phyloP scores from a whole-genome alignment of 352 stramenopile genomes.

The Pythium rhizo-oryzae region DNA sequence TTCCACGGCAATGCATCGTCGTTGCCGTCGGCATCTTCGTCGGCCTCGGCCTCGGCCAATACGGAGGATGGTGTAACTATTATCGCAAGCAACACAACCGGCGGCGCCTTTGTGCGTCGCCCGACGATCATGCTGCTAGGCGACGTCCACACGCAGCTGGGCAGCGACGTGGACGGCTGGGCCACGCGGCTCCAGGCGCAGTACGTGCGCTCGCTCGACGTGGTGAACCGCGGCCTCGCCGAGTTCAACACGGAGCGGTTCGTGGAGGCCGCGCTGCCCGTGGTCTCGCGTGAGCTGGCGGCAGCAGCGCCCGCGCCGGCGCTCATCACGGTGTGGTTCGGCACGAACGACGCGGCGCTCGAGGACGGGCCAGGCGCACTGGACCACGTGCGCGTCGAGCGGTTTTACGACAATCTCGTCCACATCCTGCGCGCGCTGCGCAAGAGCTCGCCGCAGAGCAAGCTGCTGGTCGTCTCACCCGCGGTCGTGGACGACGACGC shows the following conservation, averaged over 20 bases:
- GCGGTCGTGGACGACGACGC: constrained; percentile 8
- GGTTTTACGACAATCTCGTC: constrained; percentile 46
- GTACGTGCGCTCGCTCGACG: constrained; percentile 49
- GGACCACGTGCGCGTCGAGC: constrained; percentile 45
- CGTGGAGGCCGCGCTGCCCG: too few species aligned
- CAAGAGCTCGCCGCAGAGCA: not conserved
- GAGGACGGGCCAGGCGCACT: constrained; percentile 29
- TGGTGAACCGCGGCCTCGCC: constrained; percentile 48
- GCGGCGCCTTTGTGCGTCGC: too few species aligned
- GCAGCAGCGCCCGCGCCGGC: constrained; percentile 18
- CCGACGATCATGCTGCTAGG: constrained; percentile 41
- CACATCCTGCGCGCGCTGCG: constrained; percentile 25
- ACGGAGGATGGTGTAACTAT: too few species aligned
- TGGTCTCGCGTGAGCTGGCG: too few species aligned
- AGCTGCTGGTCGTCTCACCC: constrained; percentile 6
- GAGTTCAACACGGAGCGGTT: constrained; percentile 63
- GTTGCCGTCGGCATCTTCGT: not conserved
- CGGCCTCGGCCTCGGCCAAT: too few species aligned
- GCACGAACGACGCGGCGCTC: constrained; percentile 50
- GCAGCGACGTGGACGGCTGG: constrained; percentile 42
- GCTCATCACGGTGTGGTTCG: constrained; percentile 48
- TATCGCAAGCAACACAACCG: too few species aligned
- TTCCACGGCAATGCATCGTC: not conserved
- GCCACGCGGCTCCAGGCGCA: constrained; percentile 40
- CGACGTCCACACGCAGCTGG: constrained; percentile 58